Percentiles rank a stretch among this genome's conserved stretches.
These are phyloP conservation scores for Aspergillus costaricaensis DNA, from an alignment of 2,329 filamentous ascomycete genomes.

Conservation along the genomic window DNA sequence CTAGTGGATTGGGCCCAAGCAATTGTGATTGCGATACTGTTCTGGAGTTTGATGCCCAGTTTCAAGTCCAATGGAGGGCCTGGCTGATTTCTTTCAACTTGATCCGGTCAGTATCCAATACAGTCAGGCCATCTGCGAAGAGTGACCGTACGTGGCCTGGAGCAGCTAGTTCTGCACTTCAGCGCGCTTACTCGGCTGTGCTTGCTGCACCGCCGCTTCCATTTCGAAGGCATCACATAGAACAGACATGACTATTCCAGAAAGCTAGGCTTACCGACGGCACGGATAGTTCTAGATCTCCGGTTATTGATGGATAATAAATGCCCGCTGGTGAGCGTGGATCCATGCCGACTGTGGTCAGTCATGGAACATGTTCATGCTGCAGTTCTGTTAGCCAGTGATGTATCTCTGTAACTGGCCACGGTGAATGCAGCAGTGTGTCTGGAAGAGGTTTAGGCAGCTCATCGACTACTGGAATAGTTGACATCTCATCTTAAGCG, in stretches of 20 bases:
- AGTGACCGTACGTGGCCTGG: slow-evolving; percentile 25
- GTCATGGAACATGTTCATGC: slow-evolving; percentile 26
- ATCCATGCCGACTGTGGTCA: slow-evolving; percentile 22
- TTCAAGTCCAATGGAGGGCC: not conserved
- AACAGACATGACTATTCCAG: slow-evolving; percentile 4
- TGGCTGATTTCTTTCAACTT: slow-evolving; percentile 8
- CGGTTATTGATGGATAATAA: slow-evolving; percentile 2
- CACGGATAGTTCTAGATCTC: slow-evolving; percentile 7
- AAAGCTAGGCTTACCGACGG: slow-evolving; percentile 1
- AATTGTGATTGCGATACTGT: slow-evolving; percentile 3
- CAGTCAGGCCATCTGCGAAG: slow-evolving; percentile 19
- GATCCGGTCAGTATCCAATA: slow-evolving; percentile 22
- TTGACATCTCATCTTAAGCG: not conserved
- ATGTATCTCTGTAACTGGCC: slow-evolving; percentile 24
- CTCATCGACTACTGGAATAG: slow-evolving; percentile 9
- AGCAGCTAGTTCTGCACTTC: slow-evolving; percentile 24
- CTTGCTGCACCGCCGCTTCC: slow-evolving; percentile 26
- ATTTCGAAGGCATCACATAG: slow-evolving; percentile 21
- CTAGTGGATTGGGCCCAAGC: not conserved
- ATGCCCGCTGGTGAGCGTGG: slow-evolving; percentile 15
- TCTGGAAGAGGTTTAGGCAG: slow-evolving; percentile 12
- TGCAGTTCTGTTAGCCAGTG: slow-evolving; percentile 26
- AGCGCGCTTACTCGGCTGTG: slow-evolving; percentile 24
- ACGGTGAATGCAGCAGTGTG: slow-evolving; percentile 18
- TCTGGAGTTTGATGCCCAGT: not conserved